Conservation (phyloP, 2,329 filamentous ascomycete species). For the Phaeosphaeriaceae sp. region DNA sequence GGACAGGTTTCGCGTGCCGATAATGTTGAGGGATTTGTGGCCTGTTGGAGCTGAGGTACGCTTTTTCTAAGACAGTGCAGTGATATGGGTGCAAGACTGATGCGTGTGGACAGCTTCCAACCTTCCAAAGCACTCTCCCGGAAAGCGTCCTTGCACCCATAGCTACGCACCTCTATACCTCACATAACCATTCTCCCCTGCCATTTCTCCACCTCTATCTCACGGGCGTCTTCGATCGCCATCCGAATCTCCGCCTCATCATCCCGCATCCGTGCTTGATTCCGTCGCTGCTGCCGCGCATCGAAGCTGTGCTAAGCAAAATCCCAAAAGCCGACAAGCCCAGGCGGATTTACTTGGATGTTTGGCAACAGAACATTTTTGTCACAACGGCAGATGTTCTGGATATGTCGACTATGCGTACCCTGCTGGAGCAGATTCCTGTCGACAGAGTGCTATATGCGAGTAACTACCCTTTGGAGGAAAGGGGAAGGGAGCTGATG, state of each 20-base stretch:
- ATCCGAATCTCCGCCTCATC: conserved; percentile 62
- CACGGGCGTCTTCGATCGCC: conserved; percentile 62
- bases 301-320: conserved; percentile 36
- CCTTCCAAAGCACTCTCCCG: conserved; percentile 20
- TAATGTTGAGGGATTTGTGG: conserved; percentile 30
- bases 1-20: conserved; percentile 51
- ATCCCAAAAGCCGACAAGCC: conserved; percentile 24
- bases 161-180: conserved; percentile 47
- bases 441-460: conserved; percentile 63
- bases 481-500: conserved; percentile 58
- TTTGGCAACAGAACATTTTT: conserved; percentile 65
- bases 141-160: conserved; percentile 20
- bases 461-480: conserved; percentile 65
- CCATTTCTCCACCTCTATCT: conserved; percentile 60
- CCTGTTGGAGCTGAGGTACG: conserved; percentile 25
- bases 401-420: conserved; percentile 57
- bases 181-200: conserved; percentile 60
- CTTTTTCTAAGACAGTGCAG: not conserved
- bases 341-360: conserved; percentile 51
- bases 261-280: conserved; percentile 61
- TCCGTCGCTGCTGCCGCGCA: conserved; percentile 63
- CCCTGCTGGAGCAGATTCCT: conserved; percentile 52
- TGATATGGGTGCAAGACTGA: not conserved
- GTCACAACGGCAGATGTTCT: conserved; percentile 64
- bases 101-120: conserved; percentile 11